Evolutionary conservation across 257 asterid species (phyloP).

Genomic region (Nicotiana obtusifolia): DNA sequence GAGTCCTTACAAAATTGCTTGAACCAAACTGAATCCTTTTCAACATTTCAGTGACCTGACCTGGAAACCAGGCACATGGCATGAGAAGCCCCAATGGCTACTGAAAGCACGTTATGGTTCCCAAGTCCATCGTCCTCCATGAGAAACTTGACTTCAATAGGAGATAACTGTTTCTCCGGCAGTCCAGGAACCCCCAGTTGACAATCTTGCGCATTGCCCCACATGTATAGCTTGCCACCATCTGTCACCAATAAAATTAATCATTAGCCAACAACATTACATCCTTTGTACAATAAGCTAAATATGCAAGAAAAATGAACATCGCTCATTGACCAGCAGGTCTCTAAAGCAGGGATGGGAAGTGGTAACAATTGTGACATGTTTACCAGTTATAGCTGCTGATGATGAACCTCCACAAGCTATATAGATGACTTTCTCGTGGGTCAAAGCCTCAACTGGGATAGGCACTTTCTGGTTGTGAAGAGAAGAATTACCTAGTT

Average conservation of each 20-base stretch:
- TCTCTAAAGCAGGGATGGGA: background rate
- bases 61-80: conserved; percentile 74
- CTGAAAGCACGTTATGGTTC: conserved; percentile 46
- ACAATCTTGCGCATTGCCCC: conserved; percentile 80
- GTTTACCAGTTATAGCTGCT: conserved; percentile 87
- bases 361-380: background rate
- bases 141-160: conserved; percentile 79
- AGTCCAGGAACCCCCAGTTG: conserved; percentile 91
- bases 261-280: background rate
- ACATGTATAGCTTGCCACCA: conserved; percentile 76
- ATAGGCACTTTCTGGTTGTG: conserved; percentile 63
- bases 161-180: conserved; percentile 60
- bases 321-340: background rate
- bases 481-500: conserved; percentile 79
- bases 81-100: conserved; percentile 92
- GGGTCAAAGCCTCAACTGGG: conserved; percentile 63
- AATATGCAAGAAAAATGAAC: background rate
- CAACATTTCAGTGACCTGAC: conserved; percentile 21
- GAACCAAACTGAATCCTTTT: background rate
- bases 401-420: conserved; percentile 95
- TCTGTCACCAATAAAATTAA: conserved; percentile 36
- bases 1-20: background rate
- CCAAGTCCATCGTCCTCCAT: conserved; percentile 64
- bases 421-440: conserved; percentile 62
- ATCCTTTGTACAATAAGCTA: background rate